phyloP scores from a whole-genome alignment of 2,329 filamentous ascomycete genomes.

The Moelleriella libera region DNA sequence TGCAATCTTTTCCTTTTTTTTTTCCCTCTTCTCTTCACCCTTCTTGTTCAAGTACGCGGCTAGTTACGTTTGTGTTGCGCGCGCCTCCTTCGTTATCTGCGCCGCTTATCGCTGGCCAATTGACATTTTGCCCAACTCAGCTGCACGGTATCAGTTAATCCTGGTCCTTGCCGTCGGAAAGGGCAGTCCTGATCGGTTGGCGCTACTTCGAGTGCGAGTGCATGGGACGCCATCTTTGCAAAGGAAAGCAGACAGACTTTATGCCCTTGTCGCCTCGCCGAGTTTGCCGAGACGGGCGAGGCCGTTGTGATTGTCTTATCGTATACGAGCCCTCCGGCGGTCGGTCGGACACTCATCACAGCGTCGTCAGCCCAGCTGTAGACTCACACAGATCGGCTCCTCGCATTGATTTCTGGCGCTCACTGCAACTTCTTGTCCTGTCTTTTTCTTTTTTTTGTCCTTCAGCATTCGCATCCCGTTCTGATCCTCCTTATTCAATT shows the following conservation, averaged over 20 bases:
- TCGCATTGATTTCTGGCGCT: not conserved
- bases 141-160: not conserved
- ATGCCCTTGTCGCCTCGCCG: not conserved
- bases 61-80: not conserved
- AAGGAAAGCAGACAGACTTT: too few relatives aligned
- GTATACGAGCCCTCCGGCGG: not conserved
- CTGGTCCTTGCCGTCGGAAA: not conserved
- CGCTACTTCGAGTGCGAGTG: not conserved
- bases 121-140: not conserved
- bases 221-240: not conserved
- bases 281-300: not conserved
- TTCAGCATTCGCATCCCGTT: too few relatives aligned
- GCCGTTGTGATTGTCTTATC: slow-evolving; percentile 1
- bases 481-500: too few relatives aligned
- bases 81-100: not conserved
- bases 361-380: too few relatives aligned
- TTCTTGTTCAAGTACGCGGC: too few relatives aligned
- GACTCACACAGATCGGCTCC: not conserved
- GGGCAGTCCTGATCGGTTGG: not conserved
- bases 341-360: not conserved
- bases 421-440: not conserved
- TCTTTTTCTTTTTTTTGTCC: not conserved
- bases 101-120: not conserved
- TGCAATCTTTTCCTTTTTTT: too few relatives aligned
- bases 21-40: too few relatives aligned